A percentile compares a stretch with the other conserved stretches of the same genome.
These are phyloP conservation scores for Mastigamoeba balamuthi DNA, from an alignment of 78 protist species.

Conservation along the genomic window DNA sequence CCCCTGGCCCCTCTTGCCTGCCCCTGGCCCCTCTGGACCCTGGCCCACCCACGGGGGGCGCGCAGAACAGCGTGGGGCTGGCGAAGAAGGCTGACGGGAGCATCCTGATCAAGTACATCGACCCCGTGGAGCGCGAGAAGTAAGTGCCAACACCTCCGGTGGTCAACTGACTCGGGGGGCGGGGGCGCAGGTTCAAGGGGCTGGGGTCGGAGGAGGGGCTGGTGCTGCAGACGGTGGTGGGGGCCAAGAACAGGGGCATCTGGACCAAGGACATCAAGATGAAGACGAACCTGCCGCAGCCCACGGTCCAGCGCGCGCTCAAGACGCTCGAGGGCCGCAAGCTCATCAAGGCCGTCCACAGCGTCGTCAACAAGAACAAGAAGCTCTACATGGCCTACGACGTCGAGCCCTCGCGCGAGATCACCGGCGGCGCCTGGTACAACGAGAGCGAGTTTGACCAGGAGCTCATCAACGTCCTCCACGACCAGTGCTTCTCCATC, in stretches of 20 bases:
- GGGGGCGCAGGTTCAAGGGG: neutral
- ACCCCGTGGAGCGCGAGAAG: no score
- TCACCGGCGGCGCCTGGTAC: slow-evolving; percentile 5
- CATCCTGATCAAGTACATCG: no score
- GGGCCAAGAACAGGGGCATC: neutral
- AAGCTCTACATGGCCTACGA: slow-evolving; percentile 5
- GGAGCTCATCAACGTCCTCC: neutral
- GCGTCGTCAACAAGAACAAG: neutral
- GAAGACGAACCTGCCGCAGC: neutral
- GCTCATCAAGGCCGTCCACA: slow-evolving; percentile 9
- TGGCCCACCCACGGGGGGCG: no score
- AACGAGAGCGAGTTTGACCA: neutral
- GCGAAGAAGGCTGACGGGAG: no score
- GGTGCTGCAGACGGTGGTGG: neutral
- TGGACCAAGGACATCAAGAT: neutral
- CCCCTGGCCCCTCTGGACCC: no score
- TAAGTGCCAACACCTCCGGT: no score
- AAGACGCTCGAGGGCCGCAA: slow-evolving; percentile 1
- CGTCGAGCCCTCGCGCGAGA: slow-evolving; percentile 6
- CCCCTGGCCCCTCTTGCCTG: no score
- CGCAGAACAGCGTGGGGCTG: no score
- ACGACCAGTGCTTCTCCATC: neutral
- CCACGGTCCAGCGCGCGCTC: neutral
- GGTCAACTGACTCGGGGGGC: no score
- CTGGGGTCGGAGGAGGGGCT: neutral